Conservation (phyloP, 495 filamentous ascomycete genomes). For the Aspergillus mulundensis region DNA sequence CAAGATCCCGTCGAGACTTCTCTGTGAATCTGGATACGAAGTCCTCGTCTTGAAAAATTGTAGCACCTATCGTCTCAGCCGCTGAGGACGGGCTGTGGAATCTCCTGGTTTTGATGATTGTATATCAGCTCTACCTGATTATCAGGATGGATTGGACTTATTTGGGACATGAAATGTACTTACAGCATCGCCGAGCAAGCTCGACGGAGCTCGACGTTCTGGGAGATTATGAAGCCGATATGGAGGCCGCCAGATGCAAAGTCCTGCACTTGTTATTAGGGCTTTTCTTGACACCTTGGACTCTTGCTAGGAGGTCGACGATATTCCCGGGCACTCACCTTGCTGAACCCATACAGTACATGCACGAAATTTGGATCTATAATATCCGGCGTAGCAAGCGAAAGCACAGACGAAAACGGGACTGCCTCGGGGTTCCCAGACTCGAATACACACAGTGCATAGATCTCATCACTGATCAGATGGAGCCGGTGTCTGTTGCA, state of each 20-base stretch:
- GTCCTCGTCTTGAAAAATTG: conserved; percentile 33
- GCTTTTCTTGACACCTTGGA: no score
- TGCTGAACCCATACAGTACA: conserved; percentile 56
- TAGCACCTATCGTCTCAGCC: conserved; percentile 32
- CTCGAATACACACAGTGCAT: conserved; percentile 51
- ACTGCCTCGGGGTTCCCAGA: conserved; percentile 29
- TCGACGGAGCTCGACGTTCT: conserved; percentile 26
- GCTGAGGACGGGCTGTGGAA: conserved; percentile 33
- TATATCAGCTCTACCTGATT: background rate
- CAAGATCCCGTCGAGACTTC: conserved; percentile 23
- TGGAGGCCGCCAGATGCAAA: conserved; percentile 53
- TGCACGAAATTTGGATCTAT: conserved; percentile 52
- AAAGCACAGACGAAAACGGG: conserved; percentile 49
- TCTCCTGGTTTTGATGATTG: conserved; percentile 17
- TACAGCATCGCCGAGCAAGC: conserved; percentile 30
- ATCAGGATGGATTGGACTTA: background rate
- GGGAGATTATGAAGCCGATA: conserved; percentile 49
- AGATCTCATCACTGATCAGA: conserved; percentile 59
- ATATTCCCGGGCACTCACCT: no score
- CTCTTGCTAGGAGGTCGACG: no score
- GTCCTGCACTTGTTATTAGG: conserved; percentile 29
- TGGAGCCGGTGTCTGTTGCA: conserved; percentile 53
- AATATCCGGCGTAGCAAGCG: conserved; percentile 37
- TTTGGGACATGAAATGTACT: background rate
- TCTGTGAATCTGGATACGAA: conserved; percentile 29